Conservation (phyloP, 192 early-diverging fungal genomes). For the Coemansia sp. region DNA sequence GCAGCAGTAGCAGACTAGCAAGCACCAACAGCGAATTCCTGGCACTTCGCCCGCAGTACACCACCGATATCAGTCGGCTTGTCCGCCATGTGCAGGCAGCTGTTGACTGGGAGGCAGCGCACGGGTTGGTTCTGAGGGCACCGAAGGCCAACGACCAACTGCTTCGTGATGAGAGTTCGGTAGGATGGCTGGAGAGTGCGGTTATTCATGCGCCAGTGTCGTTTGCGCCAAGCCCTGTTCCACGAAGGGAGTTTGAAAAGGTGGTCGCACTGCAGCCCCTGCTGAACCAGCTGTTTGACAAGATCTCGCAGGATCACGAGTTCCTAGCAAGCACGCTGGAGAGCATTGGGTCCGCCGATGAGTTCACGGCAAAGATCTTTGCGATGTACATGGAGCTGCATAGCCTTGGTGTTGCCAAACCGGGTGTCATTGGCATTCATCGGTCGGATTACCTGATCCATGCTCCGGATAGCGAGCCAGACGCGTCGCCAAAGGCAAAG, state of each 20-base stretch:
- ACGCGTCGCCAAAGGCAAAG: constrained; percentile 49
- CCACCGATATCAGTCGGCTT: constrained; percentile 33
- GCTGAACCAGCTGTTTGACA: constrained; percentile 81
- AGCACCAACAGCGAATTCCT: constrained; percentile 30
- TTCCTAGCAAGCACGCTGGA: constrained; percentile 63
- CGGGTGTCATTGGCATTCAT: constrained; percentile 80
- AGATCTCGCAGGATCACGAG: constrained; percentile 70
- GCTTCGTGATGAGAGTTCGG: constrained; percentile 8
- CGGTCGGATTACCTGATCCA: constrained; percentile 93
- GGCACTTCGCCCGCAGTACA: constrained; percentile 29
- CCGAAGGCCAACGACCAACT: constrained; percentile 20
- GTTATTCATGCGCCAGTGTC: constrained; percentile 83
- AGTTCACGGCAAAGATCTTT: constrained; percentile 78
- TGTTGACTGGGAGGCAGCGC: constrained; percentile 81
- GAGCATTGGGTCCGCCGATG: constrained; percentile 66
- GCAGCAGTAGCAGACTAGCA: constrained; percentile 4
- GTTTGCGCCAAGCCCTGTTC: constrained; percentile 85
- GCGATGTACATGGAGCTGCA: constrained; percentile 72
- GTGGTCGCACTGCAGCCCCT: constrained; percentile 76
- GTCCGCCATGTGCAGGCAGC: constrained; percentile 57
- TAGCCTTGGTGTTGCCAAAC: constrained; percentile 38
- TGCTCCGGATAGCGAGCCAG: constrained; percentile 48
- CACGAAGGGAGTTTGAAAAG: constrained; percentile 67
- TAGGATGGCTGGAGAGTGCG: constrained; percentile 38
- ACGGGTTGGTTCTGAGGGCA: constrained; percentile 80